These are phyloP conservation scores for Microcyclosporella mali DNA, from an alignment of 2,329 filamentous ascomycete genomes.

Conservation along the genomic window DNA sequence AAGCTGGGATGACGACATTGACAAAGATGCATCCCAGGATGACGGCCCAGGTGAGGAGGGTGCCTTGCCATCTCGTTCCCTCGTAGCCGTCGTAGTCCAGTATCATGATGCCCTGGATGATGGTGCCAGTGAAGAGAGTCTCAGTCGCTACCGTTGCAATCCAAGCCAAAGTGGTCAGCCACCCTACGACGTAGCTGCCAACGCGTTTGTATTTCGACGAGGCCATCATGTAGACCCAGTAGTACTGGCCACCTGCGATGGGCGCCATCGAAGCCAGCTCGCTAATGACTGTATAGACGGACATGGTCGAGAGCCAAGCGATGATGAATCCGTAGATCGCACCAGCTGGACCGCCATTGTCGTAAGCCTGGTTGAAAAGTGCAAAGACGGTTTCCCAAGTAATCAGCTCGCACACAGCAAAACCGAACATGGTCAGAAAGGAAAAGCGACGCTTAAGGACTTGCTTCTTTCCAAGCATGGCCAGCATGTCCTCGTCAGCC, in stretches of 20 bases:
- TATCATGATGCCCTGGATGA: constrained; percentile 37
- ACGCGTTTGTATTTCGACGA: constrained; percentile 36
- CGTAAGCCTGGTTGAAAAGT: constrained; percentile 38
- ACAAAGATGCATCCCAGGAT: constrained; percentile 37
- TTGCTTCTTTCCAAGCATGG: constrained; percentile 42
- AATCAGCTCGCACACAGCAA: constrained; percentile 41
- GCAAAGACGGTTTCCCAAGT: constrained; percentile 44
- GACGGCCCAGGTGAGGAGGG: constrained; percentile 37
- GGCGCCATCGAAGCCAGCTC: constrained; percentile 45
- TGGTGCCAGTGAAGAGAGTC: constrained; percentile 37
- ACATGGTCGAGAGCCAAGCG: constrained; percentile 46
- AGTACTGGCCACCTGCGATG: constrained; percentile 42
- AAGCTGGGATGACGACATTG: constrained; percentile 44
- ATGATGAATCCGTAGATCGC: constrained; percentile 49
- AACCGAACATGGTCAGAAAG: constrained; percentile 40
- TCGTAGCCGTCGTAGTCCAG: constrained; percentile 35
- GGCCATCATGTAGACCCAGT: constrained; percentile 44
- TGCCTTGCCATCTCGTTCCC: constrained; percentile 35
- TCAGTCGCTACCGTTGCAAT: constrained; percentile 39
- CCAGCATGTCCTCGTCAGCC: constrained; percentile 35
- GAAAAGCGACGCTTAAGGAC: constrained; percentile 41
- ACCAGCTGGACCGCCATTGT: constrained; percentile 45
- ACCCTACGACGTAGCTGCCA: constrained; percentile 40
- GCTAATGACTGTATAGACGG: constrained; percentile 42
- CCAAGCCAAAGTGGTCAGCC: constrained; percentile 41